These are phyloP conservation scores for Neonectria punicea DNA, from an alignment of 2,329 filamentous ascomycete species.

Conservation along the genomic window DNA sequence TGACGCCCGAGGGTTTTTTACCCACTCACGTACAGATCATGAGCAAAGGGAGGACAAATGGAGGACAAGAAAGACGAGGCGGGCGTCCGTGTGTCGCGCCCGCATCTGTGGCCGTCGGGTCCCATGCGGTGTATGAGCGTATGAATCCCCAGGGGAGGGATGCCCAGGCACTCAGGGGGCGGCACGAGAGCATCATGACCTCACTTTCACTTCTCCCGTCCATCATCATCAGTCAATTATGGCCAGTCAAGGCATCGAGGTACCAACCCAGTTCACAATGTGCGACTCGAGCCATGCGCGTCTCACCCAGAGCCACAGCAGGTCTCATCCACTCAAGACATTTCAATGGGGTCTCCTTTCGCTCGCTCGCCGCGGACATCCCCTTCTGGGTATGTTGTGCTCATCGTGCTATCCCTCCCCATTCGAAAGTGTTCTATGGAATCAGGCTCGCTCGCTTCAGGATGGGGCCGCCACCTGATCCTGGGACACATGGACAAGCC, in stretches of 20 bases:
- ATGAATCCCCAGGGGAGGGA: neutral
- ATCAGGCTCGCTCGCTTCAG: neutral
- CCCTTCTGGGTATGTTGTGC: slow-evolving; percentile 1
- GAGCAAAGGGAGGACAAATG: neutral
- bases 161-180: slow-evolving; percentile 14
- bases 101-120: neutral
- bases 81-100: neutral
- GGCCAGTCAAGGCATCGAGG: slow-evolving; percentile 1
- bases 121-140: slow-evolving; percentile 4
- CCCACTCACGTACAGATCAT: neutral
- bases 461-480: neutral
- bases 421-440: neutral
- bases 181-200: slow-evolving; percentile 15
- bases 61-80: neutral
- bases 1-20: neutral
- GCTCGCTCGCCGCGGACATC: neutral
- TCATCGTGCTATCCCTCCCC: neutral
- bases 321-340: slow-evolving; percentile 30
- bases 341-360: neutral
- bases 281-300: slow-evolving; percentile 29
- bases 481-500: neutral
- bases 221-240: slow-evolving; percentile 1
- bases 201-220: slow-evolving; percentile 3
- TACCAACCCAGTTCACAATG: slow-evolving; percentile 6
- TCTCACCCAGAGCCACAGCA: slow-evolving; percentile 31